A percentile compares a stretch with the other conserved stretches of the same genome.
phyloP scores from a whole-genome alignment of 2,329 filamentous ascomycete species.

The Harringtonia lauricola region DNA sequence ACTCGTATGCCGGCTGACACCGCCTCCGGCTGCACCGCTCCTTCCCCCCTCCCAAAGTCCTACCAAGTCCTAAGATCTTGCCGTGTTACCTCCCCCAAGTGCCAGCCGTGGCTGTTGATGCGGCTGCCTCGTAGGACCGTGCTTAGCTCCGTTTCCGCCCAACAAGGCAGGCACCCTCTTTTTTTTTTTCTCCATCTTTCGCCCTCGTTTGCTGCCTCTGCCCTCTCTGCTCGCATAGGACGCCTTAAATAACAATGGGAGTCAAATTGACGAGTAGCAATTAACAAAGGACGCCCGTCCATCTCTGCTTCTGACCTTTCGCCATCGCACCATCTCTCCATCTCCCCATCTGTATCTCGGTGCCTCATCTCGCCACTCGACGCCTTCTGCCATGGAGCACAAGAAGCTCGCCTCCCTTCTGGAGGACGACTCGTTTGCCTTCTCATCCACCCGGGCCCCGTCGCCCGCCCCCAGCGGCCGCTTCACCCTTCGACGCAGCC shows the following conservation, averaged over 20 bases:
- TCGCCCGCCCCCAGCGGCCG: conserved; percentile 10
- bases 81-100: neutral
- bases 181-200: neutral
- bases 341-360: neutral
- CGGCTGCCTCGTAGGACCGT: conserved; percentile 3
- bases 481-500: conserved; percentile 9
- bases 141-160: neutral
- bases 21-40: neutral
- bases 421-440: conserved; percentile 9
- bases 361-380: neutral
- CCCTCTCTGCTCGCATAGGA: neutral
- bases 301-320: neutral
- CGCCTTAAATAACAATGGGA: neutral
- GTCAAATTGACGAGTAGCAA: conserved; percentile 3
- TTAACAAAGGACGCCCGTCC: conserved; percentile 2
- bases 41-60: conserved; percentile 3
- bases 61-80: conserved; percentile 5
- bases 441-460: conserved; percentile 4
- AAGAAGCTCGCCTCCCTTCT: conserved; percentile 12
- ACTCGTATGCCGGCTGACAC: too few species aligned
- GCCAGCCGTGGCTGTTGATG: neutral
- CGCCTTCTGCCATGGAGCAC: conserved; percentile 11
- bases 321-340: neutral
- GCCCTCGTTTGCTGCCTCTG: neutral
- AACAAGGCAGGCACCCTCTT: neutral